Base-by-base conservation (phyloP, 768 basidiomycete species). In the Inosperma sp. region DNA sequence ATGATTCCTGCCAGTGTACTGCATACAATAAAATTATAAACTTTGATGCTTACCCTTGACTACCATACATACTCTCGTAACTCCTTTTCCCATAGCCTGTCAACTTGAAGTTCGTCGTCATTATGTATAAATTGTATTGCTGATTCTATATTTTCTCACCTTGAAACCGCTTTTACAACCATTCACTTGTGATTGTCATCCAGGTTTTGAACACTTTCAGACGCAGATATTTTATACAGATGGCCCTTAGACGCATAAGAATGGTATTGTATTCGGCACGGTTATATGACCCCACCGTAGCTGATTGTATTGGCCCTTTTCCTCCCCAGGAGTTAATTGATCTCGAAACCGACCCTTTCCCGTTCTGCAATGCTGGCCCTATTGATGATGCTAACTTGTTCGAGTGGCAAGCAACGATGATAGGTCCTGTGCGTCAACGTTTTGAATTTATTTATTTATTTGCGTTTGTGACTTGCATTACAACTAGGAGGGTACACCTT, bases 241-340 rank as follows among this genome's bases (percentile, higher is more conserved):
- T 97, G 95, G 93, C 95, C 65, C 81, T 96, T 60, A 96, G 95
- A 81, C 95, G 95, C 81, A 98, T 98, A 77, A 95, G 94, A 86
- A 98, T 96, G 88, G 93, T 91, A 55, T 35, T 65, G 55, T 51
- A 44, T 53, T 33, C 26, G 2, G 27, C 10, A 41, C 3, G 21
- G 5, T n/a, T 3, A 19, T 19, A 23, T 21, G 34, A 10, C 1
- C 55, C 54, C 51, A 53, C 51, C 62, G 57, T 56, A 59, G 57
- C 59, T 63, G 51, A 62, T 58, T 29, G 30, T 51, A 40, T 49
- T 48, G 55, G 56, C 40, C 46, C 22, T 65, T 48, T 21, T 23
- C 12, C 25, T 42, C n/a, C n/a, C n/a, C n/a, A 99, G 96, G 96
- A 99, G 84, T 83, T 98, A 80, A 80, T 90, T 70, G 96, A 99